Evolutionary conservation across 352 stramenopile species (phyloP), one percentile per base, ranked within the genome.

Genomic region (Globisporangium ultimum): DNA sequence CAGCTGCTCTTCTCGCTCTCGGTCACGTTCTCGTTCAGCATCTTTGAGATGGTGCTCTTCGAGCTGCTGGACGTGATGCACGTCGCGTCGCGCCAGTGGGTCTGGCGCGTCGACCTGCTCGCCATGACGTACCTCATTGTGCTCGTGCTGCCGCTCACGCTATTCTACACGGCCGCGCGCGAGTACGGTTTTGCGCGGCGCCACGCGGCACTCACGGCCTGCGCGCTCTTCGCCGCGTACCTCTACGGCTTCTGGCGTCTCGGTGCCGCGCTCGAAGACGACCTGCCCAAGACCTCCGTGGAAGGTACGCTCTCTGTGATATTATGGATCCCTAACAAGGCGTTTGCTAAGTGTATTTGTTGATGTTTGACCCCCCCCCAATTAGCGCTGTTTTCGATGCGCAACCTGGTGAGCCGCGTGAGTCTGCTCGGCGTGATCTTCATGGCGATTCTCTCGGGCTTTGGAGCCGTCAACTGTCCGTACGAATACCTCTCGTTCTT

Each of bases 401-500:
- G 75, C 17, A 87, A 88, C 49, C 88, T 91, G 62, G 83, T 94
- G 52, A 94, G 84, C 58, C 78, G 84, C 43, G 82, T 92, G 58
- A 89, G 80, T 70, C 60, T 94, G 17, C 60, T 94, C 34, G 84
- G 84, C 8, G 84, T 94, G 21, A 69, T 91, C 48, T 87, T 94
- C 49, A 92, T 94, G 82, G 84, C 84, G 15, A 43, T 92, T 13
- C 70, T 94, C 43, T 94, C 84, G 0, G 84, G 84, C 0, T 94
- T 94, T 60, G 84, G 84, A 46, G 84, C 84, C 9, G 82, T 94
- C 28, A 90, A 94, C 64, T 91, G 78, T 55, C 84, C 84, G 41
- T 94, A 94, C 68, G 84, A 94, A 66, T 90, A 89, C 64, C 74
- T 94, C 58, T 88, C 82, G 55, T 75, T 94, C 57, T 94, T 91